Conservation (phyloP, 768 basidiomycete genomes). For the Dacryopinax spathularia region DNA sequence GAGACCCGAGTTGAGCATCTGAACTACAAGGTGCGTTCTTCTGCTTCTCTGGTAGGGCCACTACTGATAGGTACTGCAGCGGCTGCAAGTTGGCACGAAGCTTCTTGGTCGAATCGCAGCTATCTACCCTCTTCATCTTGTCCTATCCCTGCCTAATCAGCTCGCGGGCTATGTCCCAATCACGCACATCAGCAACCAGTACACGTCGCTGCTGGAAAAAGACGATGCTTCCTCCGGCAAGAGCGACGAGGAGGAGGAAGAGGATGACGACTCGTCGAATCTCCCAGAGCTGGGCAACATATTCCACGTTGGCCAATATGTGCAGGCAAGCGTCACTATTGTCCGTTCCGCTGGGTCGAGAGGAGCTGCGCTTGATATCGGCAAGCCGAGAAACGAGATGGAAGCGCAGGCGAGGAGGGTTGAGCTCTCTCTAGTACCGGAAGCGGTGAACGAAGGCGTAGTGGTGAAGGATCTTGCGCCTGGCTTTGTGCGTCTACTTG, state of each 20-base stretch:
- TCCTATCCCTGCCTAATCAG: conserved; percentile 92
- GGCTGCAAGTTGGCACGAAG: conserved; percentile 69
- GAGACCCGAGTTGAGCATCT: conserved; percentile 72
- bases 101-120: conserved; percentile 76
- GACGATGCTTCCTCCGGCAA: conserved; percentile 20
- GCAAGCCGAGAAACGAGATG: conserved; percentile 45
- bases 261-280: neutral
- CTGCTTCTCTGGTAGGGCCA: conserved; percentile 4
- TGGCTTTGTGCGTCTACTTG: conserved; percentile 50
- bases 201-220: conserved; percentile 57
- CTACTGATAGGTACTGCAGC: conserved; percentile 32
- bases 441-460: conserved; percentile 69
- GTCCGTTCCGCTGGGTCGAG: conserved; percentile 54
- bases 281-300: conserved; percentile 61
- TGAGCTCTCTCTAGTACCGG: conserved; percentile 72
- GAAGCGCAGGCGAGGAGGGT: conserved; percentile 58
- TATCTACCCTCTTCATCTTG: conserved; percentile 74
- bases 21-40: conserved; percentile 65
- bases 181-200: conserved; percentile 71
- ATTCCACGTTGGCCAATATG: conserved; percentile 73
- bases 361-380: conserved; percentile 38
- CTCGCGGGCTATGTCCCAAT: conserved; percentile 88
- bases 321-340: conserved; percentile 60
- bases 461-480: conserved; percentile 58
- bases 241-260: conserved; percentile 7